Base-by-base conservation (phyloP, 352 stramenopile species). In the Phytophthora aleatoria region DNA sequence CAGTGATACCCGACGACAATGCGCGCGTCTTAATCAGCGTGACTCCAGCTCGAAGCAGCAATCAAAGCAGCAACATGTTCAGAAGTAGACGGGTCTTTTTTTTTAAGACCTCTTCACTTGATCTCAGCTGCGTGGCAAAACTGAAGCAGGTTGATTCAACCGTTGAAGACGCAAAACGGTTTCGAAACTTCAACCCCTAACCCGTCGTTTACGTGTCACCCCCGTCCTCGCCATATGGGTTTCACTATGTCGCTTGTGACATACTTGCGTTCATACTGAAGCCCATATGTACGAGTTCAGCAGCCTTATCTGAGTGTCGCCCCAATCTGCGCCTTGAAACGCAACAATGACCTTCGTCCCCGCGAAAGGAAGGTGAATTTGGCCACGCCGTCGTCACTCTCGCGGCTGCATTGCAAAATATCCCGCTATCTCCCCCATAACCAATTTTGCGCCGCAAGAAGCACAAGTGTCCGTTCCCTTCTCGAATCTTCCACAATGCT, bases 151-250 rank as follows among this genome's bases (percentile, higher is more conserved):
- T 60, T 69, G 20, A 20, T 20, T 20, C 20, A 20, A 20, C 20
- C 20, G 20, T 20, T 20, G 61, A 69, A 69, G 61, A 41, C 30
- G 35, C 48, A 42, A 47, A 47, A 13, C 31, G 11, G 48, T 51
- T 44, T 53, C 39, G 15, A 3, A 65, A 70, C 47, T 70, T 70
- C 62, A 70, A 70, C 62, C 57, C 64, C 63, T 67, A 62, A 7
- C 44, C 57, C 50, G 39, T 42, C 35, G 57, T 60, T 71, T 67
- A 71, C 64, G 57, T 71, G 50, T 66, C 48, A 61, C 43, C 61
- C 44, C n/a, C 33, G 20, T 42, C 30, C 9, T 31, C 6, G 20
- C n/a, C 12, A 3, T 44, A 11, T 24, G 13, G 11, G 16, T 31
- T 31, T 33, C 31, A 44, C 30, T 55, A 55, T 55, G 30, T 55